These are phyloP conservation scores for Gilbertella persicaria DNA, from an alignment of 371 early-diverging fungal genomes.

Conservation along the genomic window DNA sequence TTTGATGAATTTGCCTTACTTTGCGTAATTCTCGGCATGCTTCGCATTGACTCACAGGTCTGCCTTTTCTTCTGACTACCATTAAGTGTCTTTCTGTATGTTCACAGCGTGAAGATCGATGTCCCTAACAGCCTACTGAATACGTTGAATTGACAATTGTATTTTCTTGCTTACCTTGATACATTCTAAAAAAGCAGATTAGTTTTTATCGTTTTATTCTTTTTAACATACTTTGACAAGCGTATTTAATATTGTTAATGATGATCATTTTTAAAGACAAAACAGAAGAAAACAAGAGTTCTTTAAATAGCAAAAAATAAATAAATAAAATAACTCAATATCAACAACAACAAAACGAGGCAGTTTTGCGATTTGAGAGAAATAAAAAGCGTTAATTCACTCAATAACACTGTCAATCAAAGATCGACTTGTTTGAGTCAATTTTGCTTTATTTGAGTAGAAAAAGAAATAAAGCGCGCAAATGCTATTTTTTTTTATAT, in stretches of 20 bases:
- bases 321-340: constrained; percentile 8
- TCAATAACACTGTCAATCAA: no score
- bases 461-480: no score
- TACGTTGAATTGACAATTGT: not conserved
- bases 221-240: constrained; percentile 22
- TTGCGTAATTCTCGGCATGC: constrained; percentile 19
- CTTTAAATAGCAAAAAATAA: not conserved
- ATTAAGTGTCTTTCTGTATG: constrained; percentile 20
- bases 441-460: not conserved
- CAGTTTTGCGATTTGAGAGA: constrained; percentile 30
- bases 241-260: constrained; percentile 23
- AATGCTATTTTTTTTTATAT: no score
- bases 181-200: constrained; percentile 14
- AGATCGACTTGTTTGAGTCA: not conserved
- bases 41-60: constrained; percentile 26
- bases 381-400: no score
- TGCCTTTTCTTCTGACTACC: constrained; percentile 19
- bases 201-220: not conserved
- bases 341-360: constrained; percentile 16
- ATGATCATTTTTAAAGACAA: constrained; percentile 13
- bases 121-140: constrained; percentile 10
- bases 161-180: constrained; percentile 13
- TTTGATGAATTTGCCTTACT: constrained; percentile 18
- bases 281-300: not conserved
- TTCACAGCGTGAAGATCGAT: constrained; percentile 24